A percentile compares a stretch with the other conserved stretches of the same genome.
phyloP scores from a whole-genome alignment of 495 filamentous ascomycete genomes.

The Penicillium waksmanii region DNA sequence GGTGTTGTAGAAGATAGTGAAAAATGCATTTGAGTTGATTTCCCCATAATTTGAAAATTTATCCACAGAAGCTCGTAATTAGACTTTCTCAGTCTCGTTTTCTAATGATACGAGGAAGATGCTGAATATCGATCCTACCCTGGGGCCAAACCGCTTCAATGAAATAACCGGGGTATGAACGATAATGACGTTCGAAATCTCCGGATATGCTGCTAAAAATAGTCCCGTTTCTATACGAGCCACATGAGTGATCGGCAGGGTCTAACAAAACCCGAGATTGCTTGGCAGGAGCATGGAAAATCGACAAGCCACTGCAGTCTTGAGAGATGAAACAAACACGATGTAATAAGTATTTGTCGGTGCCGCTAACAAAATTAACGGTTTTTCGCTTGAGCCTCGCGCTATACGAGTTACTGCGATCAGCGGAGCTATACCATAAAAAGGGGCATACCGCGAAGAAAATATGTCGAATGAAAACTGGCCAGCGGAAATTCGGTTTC shows the following conservation, averaged over 20 bases:
- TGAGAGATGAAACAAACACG: constrained; percentile 3
- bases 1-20: background rate
- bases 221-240: constrained; percentile 12
- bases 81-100: constrained; percentile 6
- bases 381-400: constrained; percentile 8
- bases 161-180: constrained; percentile 9
- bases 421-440: background rate
- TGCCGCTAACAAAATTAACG: background rate
- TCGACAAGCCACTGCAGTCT: constrained; percentile 8
- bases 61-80: constrained; percentile 8
- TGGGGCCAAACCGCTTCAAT: constrained; percentile 11
- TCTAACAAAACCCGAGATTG: constrained; percentile 15
- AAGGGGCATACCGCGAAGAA: background rate
- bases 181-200: constrained; percentile 6
- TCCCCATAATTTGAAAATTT: background rate
- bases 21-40: constrained; percentile 4
- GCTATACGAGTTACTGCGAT: background rate
- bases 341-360: constrained; percentile 2
- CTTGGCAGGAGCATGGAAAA: constrained; percentile 13
- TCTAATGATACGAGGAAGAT: constrained; percentile 16
- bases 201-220: constrained; percentile 14
- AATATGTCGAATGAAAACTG: background rate
- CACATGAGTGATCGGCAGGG: constrained; percentile 16
- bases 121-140: constrained; percentile 12
- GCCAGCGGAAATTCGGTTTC: background rate